Percentiles rank a stretch among this genome's conserved stretches.
Evolutionary conservation across 2,329 filamentous ascomycete species (phyloP).

Genomic region (Colletotrichum brevisporum): DNA sequence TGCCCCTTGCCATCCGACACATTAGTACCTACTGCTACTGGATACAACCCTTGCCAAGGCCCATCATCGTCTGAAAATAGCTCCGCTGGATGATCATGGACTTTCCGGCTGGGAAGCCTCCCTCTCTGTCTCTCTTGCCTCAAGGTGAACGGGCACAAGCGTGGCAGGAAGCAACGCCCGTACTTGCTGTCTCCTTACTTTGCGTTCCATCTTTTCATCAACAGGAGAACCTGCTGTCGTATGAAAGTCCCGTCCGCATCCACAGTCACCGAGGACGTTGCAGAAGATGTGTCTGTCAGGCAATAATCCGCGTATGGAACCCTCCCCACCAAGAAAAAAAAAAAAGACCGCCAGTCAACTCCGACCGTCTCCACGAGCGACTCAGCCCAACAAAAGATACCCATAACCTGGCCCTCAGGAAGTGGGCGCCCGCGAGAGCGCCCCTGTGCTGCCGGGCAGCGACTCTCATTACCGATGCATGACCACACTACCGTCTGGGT

Average conservation of each 20-base stretch:
- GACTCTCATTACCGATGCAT: constrained; percentile 1
- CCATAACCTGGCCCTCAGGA: background rate
- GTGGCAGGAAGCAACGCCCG: background rate
- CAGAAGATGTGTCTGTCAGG: background rate
- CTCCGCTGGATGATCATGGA: background rate
- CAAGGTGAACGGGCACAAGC: background rate
- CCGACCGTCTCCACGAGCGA: background rate
- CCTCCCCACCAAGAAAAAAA: background rate
- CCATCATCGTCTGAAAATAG: background rate
- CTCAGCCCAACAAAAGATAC: background rate
- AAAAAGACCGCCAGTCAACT: background rate
- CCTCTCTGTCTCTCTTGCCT: background rate
- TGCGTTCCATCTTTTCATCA: background rate
- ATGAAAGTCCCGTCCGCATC: background rate
- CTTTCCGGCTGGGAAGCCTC: background rate
- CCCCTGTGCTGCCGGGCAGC: background rate
- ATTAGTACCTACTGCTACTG: no score
- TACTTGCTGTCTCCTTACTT: no score
- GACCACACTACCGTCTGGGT: background rate
- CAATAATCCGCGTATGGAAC: background rate
- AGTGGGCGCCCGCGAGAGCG: constrained; percentile 2
- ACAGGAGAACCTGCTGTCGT: background rate
- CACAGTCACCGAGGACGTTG: background rate
- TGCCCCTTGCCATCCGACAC: background rate
- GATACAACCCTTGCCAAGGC: background rate